Percentiles rank a stretch among this genome's conserved stretches.
Conservation (phyloP, 192 early-diverging fungal species). For the Umbelopsis ramanniana region DNA sequence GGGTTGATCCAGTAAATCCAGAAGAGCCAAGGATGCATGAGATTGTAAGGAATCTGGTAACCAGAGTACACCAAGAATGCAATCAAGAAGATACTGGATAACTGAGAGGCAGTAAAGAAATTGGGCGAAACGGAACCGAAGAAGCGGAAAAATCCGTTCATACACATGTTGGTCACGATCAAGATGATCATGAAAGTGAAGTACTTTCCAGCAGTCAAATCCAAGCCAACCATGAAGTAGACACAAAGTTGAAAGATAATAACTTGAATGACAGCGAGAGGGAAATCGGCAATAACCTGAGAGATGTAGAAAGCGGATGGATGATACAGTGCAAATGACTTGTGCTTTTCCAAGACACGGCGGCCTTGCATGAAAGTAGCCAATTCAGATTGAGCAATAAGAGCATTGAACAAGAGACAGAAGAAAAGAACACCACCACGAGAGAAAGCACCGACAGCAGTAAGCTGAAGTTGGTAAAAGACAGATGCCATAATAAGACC, state of each 20-base stretch:
- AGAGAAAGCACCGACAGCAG: conserved; percentile 65
- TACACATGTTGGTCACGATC: conserved; percentile 60
- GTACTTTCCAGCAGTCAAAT: conserved; percentile 55
- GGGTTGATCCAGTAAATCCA: conserved; percentile 76
- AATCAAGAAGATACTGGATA: conserved; percentile 60
- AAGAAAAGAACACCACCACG: conserved; percentile 76
- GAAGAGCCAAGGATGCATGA: conserved; percentile 67
- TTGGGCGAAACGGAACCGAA: conserved; percentile 56
- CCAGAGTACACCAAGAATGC: conserved; percentile 64
- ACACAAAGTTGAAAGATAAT: conserved; percentile 62
- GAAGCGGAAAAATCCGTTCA: conserved; percentile 65
- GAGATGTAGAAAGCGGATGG: conserved; percentile 68
- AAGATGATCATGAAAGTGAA: conserved; percentile 67
- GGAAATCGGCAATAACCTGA: conserved; percentile 62
- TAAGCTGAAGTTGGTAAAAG: conserved; percentile 57
- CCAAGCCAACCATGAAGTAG: conserved; percentile 70
- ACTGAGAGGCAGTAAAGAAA: conserved; percentile 58
- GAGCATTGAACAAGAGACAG: conserved; percentile 69
- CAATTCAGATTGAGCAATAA: conserved; percentile 68
- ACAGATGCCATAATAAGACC: conserved; percentile 66
- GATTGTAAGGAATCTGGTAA: conserved; percentile 63
- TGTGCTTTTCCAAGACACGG: conserved; percentile 73
- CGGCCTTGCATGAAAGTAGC: conserved; percentile 71
- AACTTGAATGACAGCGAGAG: conserved; percentile 55
- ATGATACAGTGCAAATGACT: conserved; percentile 68